Evolutionary conservation across 306 rosid species (phyloP).

Genomic region (Ammopiptanthus mongolicus): DNA sequence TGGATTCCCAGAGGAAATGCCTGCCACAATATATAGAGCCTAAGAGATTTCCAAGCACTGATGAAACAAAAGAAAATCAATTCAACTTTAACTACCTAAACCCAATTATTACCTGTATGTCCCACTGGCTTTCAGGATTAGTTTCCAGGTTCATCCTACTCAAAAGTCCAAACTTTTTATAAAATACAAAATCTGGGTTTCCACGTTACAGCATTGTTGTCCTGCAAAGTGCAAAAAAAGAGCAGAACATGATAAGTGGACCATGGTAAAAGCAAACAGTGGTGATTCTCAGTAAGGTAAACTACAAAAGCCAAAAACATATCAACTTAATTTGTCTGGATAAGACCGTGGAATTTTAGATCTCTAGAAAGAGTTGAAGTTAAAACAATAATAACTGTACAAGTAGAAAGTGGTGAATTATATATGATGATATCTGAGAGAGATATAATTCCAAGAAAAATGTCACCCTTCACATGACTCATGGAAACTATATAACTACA

Average conservation of each 20-base stretch:
- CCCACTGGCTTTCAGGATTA: conserved; percentile 1
- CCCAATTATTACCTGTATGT: not conserved
- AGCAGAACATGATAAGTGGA: conserved; percentile 19
- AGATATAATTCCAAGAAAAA: conserved; percentile 5
- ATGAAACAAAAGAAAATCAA: not conserved
- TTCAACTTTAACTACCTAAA: not conserved
- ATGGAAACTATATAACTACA: not conserved
- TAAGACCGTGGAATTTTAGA: conserved; percentile 13
- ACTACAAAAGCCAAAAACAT: conserved; percentile 35
- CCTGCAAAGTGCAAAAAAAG: not conserved
- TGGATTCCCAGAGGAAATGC: conserved; percentile 6
- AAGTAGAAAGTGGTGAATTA: conserved; percentile 26
- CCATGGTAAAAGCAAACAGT: conserved; percentile 24
- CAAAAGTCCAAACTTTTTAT: not conserved
- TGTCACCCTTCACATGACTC: not conserved
- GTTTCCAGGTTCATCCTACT: conserved; percentile 5
- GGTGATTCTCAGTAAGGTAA: conserved; percentile 21
- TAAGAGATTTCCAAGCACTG: not conserved
- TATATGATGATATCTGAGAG: conserved; percentile 1
- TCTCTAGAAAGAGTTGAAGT: conserved; percentile 23
- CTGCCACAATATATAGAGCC: conserved; percentile 16
- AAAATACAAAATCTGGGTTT: not conserved
- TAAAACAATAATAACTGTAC: conserved; percentile 22
- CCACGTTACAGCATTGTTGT: conserved; percentile 1
- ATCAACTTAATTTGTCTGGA: conserved; percentile 21